Base-by-base conservation (phyloP, 257 asterid species). In the Solanum gracilifrons region DNA sequence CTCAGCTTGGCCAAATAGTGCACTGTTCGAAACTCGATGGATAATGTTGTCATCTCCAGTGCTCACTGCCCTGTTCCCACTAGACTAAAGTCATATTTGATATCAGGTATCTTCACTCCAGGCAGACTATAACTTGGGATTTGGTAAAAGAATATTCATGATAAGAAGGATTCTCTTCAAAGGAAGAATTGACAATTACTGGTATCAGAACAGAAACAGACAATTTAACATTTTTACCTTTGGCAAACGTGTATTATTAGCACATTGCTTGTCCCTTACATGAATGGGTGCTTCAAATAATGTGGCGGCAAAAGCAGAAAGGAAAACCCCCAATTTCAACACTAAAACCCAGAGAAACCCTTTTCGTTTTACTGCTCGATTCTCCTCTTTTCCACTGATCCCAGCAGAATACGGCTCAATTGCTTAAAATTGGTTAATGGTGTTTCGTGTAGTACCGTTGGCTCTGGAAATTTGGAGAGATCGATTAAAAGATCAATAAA, bases 91-190 rank as follows among this genome's bases (percentile, higher is more conserved):
- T 15, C 72, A 39, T 60, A 35, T 32, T 4, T 35, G 23, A 58
- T 33, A 16, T 29, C 90, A 55, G 93, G 90, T 11, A 87, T 90
- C 77, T 90, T 88, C 76, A 72, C 3, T 43, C 90, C 87, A 2
- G 89, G 88, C 21, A 77, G 48, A 66, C 85, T 75, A 88, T 90
- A 88, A 16, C 18, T 91, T 32, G 92, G 35, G 58, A 89, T 91
- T 5, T 84, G 91, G 93, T 91, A 89, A 87, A 87, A 85, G 80
- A 48, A 66, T 25, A 36, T 73, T 32, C 86, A 82, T 31, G 79
- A 85, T 2, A 82, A 71, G 76, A 94, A 96, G 9, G 13, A 4
- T 90, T 39, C 95, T 93, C 29, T n/a, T 74, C 51, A 74, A 75
- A 75, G 55, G 55, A 36, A 36, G 21, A 75, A 46, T 23, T 11